Evolutionary conservation across 1,139 yeast genomes (phyloP), one percentile per base, ranked within the genome.

Genomic region (Zygotorulaspora mrakii): DNA sequence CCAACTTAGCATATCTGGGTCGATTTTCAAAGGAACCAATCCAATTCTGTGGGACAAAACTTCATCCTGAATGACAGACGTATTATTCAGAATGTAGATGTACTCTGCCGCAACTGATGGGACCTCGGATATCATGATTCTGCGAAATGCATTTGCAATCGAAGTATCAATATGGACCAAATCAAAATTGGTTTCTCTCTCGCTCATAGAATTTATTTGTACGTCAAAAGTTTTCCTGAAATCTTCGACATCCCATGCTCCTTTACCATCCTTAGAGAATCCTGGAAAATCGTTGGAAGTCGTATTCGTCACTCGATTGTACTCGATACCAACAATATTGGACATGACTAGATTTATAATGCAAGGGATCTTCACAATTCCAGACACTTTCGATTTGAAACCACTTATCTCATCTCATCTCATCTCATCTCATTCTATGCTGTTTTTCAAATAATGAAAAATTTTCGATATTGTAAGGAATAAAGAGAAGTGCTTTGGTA

Each of bases 11-110:
- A 71, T 65, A 66, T 91, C 97, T n/a, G 98, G 97, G 61, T 87
- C 94, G 35, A 87, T 83, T 53, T 82, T 82, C 54, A 94, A 72
- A 23, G 98, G 98, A 40, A 91, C 75, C 48, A 91, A 73, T 32
- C 98, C 98, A 46, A 91, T 79, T 70, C 98, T 79, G 59, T 87
- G 96, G 4, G 98, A 91, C 53, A 91, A 75, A 10, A 91, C 96
- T 68, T 91, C 98, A 64, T 91, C 98, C 64, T 89, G 97, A 49
- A 91, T 85, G 38, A 91, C 96, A 3, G 96, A 85, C 1, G 98
- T 91, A 67, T 91, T 91, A 74, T 87, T 89, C 69, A 83, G 84
- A 49, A 91, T 75, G 62, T 83, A 89, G 21, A 91, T 87, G 47
- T 84, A 77, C 64, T 91, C 98, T 20, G 95, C 85, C 6, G 98